These are phyloP conservation scores for Cardamine occulta DNA, from an alignment of 345 rosid species.

Conservation along the genomic window DNA sequence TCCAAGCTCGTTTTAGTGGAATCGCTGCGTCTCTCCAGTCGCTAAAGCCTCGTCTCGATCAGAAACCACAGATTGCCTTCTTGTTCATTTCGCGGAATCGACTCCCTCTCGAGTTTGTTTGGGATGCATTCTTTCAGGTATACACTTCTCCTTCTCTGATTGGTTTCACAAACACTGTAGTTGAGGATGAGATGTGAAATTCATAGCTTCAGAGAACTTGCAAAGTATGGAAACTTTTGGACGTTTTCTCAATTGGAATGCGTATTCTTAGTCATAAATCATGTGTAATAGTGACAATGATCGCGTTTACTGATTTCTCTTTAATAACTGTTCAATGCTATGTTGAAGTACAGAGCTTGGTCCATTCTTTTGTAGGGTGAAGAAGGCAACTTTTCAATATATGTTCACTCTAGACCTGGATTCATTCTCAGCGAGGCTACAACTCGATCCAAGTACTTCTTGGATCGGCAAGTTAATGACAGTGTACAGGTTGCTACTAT, in stretches of 20 bases:
- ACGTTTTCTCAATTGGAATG: background rate
- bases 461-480: slow-evolving; percentile 83
- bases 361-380: slow-evolving; percentile 59
- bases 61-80: slow-evolving; percentile 74
- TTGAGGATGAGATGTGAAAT: slow-evolving; percentile 21
- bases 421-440: slow-evolving; percentile 80
- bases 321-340: background rate
- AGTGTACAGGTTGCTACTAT: slow-evolving; percentile 73
- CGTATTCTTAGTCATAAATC: background rate
- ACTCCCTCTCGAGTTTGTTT: slow-evolving; percentile 77
- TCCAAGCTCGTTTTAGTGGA: slow-evolving; percentile 63
- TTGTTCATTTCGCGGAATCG: slow-evolving; percentile 89
- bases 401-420: slow-evolving; percentile 96
- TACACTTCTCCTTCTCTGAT: slow-evolving; percentile 5
- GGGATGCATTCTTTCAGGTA: slow-evolving; percentile 89
- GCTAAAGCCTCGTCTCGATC: slow-evolving; percentile 48
- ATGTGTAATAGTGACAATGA: background rate
- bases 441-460: slow-evolving; percentile 72
- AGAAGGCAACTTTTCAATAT: slow-evolving; percentile 76
- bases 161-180: background rate
- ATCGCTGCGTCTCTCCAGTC: slow-evolving; percentile 53
- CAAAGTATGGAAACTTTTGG: background rate
- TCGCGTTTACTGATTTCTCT: background rate
- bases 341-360: slow-evolving; percentile 2
- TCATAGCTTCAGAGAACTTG: background rate